phyloP scores from a whole-genome alignment of 257 asterid genomes.

The Solanum boliviense region DNA sequence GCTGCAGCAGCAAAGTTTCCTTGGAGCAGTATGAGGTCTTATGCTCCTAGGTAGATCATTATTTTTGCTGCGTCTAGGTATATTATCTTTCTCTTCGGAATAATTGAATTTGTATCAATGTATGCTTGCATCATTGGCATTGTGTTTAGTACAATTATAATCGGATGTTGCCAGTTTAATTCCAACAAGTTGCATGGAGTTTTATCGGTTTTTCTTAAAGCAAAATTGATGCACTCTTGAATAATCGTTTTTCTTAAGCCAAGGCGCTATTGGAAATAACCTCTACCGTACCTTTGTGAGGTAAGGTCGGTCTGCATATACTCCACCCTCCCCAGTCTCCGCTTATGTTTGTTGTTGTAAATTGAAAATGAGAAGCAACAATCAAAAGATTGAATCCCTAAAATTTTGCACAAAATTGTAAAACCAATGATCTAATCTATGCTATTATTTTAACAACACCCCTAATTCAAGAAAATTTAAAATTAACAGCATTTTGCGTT shows the following conservation, averaged over 20 bases:
- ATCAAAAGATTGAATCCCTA: background rate
- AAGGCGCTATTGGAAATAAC: background rate
- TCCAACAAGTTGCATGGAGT: background rate
- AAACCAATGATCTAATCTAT: too few species aligned
- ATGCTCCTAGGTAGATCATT: constrained; percentile 22
- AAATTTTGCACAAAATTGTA: background rate
- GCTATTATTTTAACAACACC: too few species aligned
- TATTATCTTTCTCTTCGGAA: background rate
- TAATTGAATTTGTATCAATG: background rate
- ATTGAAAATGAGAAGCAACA: background rate
- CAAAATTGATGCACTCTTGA: background rate
- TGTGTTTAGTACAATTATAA: background rate
- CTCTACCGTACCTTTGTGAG: background rate
- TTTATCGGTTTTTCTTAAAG: background rate
- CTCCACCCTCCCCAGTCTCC: background rate
- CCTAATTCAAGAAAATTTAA: background rate
- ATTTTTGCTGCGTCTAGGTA: background rate
- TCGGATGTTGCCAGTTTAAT: background rate
- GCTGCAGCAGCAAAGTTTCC: constrained; percentile 51
- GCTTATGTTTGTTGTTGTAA: background rate
- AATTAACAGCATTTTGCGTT: background rate
- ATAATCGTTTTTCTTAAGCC: background rate
- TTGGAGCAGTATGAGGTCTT: constrained; percentile 75
- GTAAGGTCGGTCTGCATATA: background rate
- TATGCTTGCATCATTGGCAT: background rate